Evolutionary conservation across 1,284 basidiomycete genomes (phyloP).

Genomic region (Phaffia rhodozyma): DNA sequence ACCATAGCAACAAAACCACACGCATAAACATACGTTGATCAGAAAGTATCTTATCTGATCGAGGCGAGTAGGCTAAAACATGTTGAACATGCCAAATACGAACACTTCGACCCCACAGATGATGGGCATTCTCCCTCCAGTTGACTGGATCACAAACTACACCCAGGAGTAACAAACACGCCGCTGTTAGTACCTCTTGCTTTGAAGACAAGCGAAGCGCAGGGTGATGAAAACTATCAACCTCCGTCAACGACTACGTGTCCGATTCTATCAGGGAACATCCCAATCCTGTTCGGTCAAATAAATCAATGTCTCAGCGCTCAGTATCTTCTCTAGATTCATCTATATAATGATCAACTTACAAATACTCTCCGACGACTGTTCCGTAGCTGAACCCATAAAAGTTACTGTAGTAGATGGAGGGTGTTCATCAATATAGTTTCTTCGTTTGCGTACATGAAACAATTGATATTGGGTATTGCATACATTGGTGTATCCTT

Average conservation of each 20-base stretch:
- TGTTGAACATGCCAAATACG: no score
- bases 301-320: background rate
- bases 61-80: no score
- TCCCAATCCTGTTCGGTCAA: background rate
- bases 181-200: no score
- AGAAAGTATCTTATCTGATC: no score
- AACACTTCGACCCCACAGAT: constrained; percentile 9
- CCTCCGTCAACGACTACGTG: constrained; percentile 8
- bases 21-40: no score
- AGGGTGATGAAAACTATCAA: no score
- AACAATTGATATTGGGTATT: no score
- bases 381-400: constrained; percentile 13
- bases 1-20: no score
- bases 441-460: no score
- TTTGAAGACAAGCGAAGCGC: no score
- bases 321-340: background rate
- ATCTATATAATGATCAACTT: background rate
- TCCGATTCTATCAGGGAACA: constrained; percentile 8
- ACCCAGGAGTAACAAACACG: no score
- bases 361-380: constrained; percentile 8
- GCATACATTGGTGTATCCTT: constrained; percentile 9
- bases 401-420: constrained; percentile 4
- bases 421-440: background rate
- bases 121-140: constrained; percentile 12
- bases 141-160: constrained; percentile 11